A percentile compares a stretch with the other conserved stretches of the same genome.
These are phyloP conservation scores for Ambrosiella beaveri DNA, from an alignment of 2,329 filamentous ascomycete species.

Conservation along the genomic window DNA sequence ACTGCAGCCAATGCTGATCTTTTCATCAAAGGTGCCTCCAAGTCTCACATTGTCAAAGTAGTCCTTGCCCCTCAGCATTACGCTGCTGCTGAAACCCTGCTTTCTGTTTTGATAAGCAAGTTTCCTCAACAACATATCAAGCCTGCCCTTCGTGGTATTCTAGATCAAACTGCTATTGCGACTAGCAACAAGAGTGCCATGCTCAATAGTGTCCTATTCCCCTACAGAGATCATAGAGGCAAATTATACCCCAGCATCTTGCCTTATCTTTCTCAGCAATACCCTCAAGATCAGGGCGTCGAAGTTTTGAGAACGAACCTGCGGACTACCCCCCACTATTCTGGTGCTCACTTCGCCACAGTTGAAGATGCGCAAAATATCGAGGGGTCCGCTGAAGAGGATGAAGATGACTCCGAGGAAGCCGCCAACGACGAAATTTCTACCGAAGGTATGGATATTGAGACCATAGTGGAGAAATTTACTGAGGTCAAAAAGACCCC, in stretches of 20 bases:
- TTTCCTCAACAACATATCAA: slow-evolving; percentile 51
- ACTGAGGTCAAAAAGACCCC: slow-evolving; percentile 5
- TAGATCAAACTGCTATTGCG: slow-evolving; percentile 70
- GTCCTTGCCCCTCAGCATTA: slow-evolving; percentile 30
- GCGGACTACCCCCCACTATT: slow-evolving; percentile 21
- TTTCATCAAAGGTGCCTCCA: slow-evolving; percentile 35
- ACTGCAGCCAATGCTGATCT: slow-evolving; percentile 50
- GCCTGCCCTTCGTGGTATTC: slow-evolving; percentile 52
- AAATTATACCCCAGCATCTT: slow-evolving; percentile 56
- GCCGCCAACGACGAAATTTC: slow-evolving; percentile 17
- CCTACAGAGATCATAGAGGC: slow-evolving; percentile 45
- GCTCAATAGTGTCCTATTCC: slow-evolving; percentile 67
- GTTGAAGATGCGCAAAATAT: slow-evolving; percentile 7
- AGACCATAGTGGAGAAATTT: slow-evolving; percentile 12
- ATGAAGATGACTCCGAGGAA: slow-evolving; percentile 21
- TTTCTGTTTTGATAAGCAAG: slow-evolving; percentile 43
- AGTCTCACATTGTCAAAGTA: slow-evolving; percentile 6
- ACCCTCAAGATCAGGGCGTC: slow-evolving; percentile 43
- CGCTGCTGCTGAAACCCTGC: slow-evolving; percentile 40
- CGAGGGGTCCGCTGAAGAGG: slow-evolving; percentile 8
- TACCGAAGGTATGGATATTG: not conserved
- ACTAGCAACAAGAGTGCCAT: slow-evolving; percentile 52
- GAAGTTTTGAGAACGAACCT: slow-evolving; percentile 54
- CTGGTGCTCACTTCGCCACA: slow-evolving; percentile 18
- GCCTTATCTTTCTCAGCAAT: slow-evolving; percentile 57